Evolutionary conservation across 495 filamentous ascomycete species (phyloP).

Genomic region (Thermochaetoides thermophila): DNA sequence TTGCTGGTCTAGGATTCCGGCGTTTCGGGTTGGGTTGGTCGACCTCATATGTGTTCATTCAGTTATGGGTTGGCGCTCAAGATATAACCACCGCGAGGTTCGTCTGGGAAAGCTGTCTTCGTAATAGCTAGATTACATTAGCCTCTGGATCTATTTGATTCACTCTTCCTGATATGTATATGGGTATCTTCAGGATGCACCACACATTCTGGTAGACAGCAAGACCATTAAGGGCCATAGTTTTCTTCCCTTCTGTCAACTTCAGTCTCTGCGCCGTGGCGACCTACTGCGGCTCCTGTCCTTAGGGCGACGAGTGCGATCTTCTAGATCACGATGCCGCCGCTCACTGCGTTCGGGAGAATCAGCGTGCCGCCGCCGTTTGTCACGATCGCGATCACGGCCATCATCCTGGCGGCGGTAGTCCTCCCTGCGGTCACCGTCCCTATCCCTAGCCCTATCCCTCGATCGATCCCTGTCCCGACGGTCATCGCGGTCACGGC

Average conservation of each 20-base stretch:
- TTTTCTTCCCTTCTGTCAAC: too few species aligned
- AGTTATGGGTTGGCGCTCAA: not conserved
- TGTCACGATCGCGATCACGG: conserved; percentile 1
- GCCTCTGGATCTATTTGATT: too few species aligned
- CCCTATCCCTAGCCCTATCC: conserved; percentile 13
- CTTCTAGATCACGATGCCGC: not conserved
- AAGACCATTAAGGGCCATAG: too few species aligned
- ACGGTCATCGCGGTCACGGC: conserved; percentile 12
- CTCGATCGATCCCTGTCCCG: conserved; percentile 13
- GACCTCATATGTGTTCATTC: not conserved
- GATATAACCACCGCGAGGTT: not conserved
- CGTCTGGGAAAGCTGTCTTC: not conserved
- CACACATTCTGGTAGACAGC: too few species aligned
- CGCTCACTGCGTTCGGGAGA: not conserved
- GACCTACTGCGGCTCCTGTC: conserved; percentile 15
- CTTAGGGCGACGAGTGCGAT: conserved; percentile 6
- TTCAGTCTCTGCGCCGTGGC: conserved; percentile 7
- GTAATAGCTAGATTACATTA: not conserved
- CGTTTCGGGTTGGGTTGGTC: too few species aligned
- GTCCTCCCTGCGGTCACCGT: conserved; percentile 8
- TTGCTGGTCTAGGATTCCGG: too few species aligned
- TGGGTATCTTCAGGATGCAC: conserved; percentile 4
- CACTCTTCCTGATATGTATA: too few species aligned
- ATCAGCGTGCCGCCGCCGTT: not conserved
- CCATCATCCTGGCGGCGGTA: not conserved